A percentile compares a stretch with the other conserved stretches of the same genome.
Conservation (phyloP, 805 yeast species). For the Wickerhamomyces ciferrii region DNA sequence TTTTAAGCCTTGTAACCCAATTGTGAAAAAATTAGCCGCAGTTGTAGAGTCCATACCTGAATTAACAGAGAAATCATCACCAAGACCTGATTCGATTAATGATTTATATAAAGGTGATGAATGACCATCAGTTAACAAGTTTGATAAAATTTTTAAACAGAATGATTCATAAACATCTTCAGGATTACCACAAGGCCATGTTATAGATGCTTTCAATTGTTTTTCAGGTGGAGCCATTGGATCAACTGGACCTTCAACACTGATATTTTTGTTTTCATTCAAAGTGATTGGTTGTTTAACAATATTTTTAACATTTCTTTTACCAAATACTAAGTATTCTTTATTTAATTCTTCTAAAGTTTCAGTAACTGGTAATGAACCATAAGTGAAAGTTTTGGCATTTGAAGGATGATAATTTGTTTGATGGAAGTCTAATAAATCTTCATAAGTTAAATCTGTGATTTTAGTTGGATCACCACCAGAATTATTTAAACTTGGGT, state of each 20-base stretch:
- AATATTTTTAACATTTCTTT: conserved; percentile 32
- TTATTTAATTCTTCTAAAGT: conserved; percentile 55
- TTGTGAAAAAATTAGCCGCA: conserved; percentile 67
- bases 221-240: conserved; percentile 61
- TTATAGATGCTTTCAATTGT: conserved; percentile 76
- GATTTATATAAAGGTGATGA: conserved; percentile 84
- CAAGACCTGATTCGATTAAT: conserved; percentile 80
- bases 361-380: conserved; percentile 59
- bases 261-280: conserved; percentile 26
- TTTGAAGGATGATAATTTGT: conserved; percentile 86
- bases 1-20: conserved; percentile 79
- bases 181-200: conserved; percentile 85
- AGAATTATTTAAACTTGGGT: conserved; percentile 80
- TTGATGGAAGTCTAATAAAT: conserved; percentile 71
- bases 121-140: conserved; percentile 82
- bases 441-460: conserved; percentile 68
- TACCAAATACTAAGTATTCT: conserved; percentile 49
- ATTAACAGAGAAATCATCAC: conserved; percentile 82
- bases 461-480: conserved; percentile 92
- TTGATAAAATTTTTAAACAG: conserved; percentile 63
- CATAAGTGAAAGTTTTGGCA: conserved; percentile 83
- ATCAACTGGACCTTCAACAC: conserved; percentile 73
- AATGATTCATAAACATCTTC: conserved; percentile 64
- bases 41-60: conserved; percentile 84
- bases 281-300: conserved; percentile 26